Evolutionary conservation across 148 eudicot genomes (phyloP).

Genomic region (Vaccinium darrowii): DNA sequence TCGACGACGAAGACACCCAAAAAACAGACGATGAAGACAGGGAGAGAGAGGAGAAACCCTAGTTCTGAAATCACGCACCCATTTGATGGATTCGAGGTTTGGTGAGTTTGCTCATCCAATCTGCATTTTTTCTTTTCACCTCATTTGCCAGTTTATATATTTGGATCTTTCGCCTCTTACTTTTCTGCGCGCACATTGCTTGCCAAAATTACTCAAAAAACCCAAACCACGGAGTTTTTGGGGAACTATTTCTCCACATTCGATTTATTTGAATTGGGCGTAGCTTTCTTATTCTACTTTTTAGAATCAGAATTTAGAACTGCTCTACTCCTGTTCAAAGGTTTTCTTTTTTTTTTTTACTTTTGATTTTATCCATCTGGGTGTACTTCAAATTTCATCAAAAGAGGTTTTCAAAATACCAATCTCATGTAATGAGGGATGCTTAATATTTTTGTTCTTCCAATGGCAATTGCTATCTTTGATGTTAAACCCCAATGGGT

Average conservation of each 20-base stretch:
- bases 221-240: not conserved
- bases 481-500: not conserved
- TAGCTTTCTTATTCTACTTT: not conserved
- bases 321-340: not conserved
- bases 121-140: too few species aligned
- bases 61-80: too few species aligned
- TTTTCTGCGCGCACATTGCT: too few species aligned
- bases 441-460: too few species aligned
- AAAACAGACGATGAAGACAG: too few species aligned
- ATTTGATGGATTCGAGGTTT: too few species aligned
- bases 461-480: constrained; percentile 7
- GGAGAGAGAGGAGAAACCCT: too few species aligned
- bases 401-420: not conserved
- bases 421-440: not conserved
- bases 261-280: not conserved
- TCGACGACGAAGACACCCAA: too few species aligned
- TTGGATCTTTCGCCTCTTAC: too few species aligned
- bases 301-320: not conserved
- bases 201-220: too few species aligned
- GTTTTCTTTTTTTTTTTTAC: not conserved
- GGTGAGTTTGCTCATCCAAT: constrained; percentile 25
- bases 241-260: not conserved
- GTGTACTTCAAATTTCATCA: constrained; percentile 14
- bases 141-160: too few species aligned
- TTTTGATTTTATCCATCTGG: constrained; percentile 21